Conservation (phyloP, 768 basidiomycete species). For the Kockovaella imperatae region DNA sequence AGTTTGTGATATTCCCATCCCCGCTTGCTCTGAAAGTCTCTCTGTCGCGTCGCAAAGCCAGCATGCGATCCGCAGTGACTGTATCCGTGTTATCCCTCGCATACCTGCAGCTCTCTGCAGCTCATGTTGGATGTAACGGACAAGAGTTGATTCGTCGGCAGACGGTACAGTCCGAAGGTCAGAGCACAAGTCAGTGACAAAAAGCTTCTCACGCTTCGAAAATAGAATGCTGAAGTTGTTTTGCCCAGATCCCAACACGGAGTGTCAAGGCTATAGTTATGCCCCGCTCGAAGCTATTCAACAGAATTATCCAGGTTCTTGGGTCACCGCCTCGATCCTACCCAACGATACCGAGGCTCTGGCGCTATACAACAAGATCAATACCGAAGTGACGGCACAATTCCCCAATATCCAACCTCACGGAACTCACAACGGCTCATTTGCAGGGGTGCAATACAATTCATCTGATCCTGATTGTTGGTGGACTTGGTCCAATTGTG, state of each 20-base stretch:
- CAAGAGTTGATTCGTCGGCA: too few species aligned
- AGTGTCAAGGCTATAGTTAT: constrained; percentile 42
- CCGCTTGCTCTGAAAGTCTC: too few species aligned
- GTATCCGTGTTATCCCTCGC: too few species aligned
- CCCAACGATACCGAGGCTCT: constrained; percentile 32
- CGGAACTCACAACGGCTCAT: constrained; percentile 37
- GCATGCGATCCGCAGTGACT: too few species aligned
- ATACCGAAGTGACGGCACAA: constrained; percentile 28
- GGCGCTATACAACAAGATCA: constrained; percentile 30
- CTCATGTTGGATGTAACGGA: too few species aligned
- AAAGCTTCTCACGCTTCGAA: too few species aligned
- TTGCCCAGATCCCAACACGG: constrained; percentile 26
- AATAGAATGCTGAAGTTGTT: too few species aligned
- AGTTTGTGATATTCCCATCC: too few species aligned
- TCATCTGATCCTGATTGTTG: constrained; percentile 44
- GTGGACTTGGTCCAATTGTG: constrained; percentile 41
- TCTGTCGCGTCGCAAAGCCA: too few species aligned
- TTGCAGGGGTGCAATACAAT: constrained; percentile 24
- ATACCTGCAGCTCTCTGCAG: too few species aligned
- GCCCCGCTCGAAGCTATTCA: constrained; percentile 17
- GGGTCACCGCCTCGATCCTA: constrained; percentile 35
- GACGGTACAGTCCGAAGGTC: too few species aligned
- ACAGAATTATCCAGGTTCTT: constrained; percentile 33
- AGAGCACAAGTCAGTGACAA: too few species aligned
- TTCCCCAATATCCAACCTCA: constrained; percentile 25